Evolutionary conservation across 441 rosid genomes (phyloP).

Genomic region (Hypseocharis bilobata): DNA sequence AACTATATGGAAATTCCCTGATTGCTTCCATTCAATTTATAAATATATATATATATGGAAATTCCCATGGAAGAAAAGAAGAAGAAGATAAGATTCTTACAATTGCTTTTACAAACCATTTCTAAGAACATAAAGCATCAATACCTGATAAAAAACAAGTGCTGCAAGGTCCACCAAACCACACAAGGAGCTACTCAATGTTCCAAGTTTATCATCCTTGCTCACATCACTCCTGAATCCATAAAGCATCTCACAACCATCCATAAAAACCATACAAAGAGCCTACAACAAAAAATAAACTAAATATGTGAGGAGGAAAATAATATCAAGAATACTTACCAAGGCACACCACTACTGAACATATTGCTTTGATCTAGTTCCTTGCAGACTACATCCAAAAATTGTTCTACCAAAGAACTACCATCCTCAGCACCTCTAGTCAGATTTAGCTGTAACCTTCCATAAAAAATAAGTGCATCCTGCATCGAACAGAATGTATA

Average conservation of each 20-base stretch:
- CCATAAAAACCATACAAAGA: slow-evolving; percentile 22
- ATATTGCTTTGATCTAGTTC: slow-evolving; percentile 73
- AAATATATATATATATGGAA: slow-evolving; percentile 14
- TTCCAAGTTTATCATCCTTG: slow-evolving; percentile 72
- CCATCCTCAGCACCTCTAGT: slow-evolving; percentile 47
- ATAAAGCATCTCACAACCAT: slow-evolving; percentile 12
- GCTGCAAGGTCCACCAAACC: slow-evolving; percentile 79
- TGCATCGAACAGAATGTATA: slow-evolving; percentile 25
- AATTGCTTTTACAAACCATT: neutral
- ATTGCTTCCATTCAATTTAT: no score
- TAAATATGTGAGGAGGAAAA: neutral
- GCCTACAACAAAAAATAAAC: slow-evolving; percentile 11
- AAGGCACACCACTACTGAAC: slow-evolving; percentile 33
- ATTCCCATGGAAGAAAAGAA: neutral
- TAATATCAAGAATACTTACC: slow-evolving; percentile 36
- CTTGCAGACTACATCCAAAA: slow-evolving; percentile 66
- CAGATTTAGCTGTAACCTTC: slow-evolving; percentile 66
- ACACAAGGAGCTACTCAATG: slow-evolving; percentile 50
- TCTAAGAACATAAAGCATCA: neutral
- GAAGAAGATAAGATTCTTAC: neutral
- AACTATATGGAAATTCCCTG: slow-evolving; percentile 5
- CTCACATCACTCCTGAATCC: slow-evolving; percentile 56
- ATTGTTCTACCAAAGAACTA: slow-evolving; percentile 61
- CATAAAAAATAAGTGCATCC: slow-evolving; percentile 69
- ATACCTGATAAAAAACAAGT: slow-evolving; percentile 64